Evolutionary conservation across 176 grass and related monocot species (phyloP).

Genomic region (Hordeum vulgare): DNA sequence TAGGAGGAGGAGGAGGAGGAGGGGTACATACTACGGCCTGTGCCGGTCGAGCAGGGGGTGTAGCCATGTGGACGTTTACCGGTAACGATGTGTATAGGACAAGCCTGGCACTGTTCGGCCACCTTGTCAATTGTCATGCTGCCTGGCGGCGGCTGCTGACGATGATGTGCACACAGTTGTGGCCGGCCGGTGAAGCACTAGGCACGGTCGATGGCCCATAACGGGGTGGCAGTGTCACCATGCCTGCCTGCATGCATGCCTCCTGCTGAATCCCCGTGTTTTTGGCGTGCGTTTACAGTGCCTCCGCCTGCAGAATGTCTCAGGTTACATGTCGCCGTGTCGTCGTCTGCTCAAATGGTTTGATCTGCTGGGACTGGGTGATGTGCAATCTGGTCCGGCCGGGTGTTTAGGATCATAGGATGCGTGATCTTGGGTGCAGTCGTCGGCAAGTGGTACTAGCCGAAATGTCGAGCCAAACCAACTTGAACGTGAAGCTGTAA

Average conservation of each 20-base stretch:
- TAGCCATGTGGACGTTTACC: neutral
- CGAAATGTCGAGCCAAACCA: neutral
- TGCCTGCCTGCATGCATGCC: neutral
- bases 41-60: neutral
- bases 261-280: neutral
- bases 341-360: no score
- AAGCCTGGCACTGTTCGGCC: neutral
- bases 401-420: neutral
- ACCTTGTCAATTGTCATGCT: conserved; percentile 8
- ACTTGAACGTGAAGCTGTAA: neutral
- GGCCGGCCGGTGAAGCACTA: neutral
- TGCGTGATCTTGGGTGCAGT: neutral
- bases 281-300: neutral
- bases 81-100: neutral
- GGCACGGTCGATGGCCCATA: neutral
- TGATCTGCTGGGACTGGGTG: no score
- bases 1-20: no score
- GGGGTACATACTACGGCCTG: no score
- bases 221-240: no score
- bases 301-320: neutral
- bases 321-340: neutral
- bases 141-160: neutral
- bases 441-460: neutral
- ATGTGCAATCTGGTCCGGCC: no score
- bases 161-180: neutral